Conservation (phyloP, 2,329 filamentous ascomycete genomes). For the Cercospora berteroae region DNA sequence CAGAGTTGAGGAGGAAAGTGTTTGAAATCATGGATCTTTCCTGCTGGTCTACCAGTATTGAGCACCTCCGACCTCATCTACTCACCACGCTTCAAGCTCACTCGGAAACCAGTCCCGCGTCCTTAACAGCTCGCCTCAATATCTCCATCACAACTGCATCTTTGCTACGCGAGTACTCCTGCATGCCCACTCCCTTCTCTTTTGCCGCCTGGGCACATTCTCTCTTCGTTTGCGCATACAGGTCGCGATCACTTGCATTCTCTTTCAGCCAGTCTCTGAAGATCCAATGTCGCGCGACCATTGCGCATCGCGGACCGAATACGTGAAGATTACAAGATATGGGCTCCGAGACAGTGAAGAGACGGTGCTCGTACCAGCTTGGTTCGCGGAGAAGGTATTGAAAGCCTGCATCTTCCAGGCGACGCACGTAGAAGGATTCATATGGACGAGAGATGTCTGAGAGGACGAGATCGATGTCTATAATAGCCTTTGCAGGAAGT, state of each 20-base stretch:
- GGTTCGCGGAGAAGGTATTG: conserved; percentile 50
- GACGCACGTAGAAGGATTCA: conserved; percentile 46
- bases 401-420: conserved; percentile 48
- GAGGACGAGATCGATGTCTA: conserved; percentile 55
- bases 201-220: conserved; percentile 26
- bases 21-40: background rate
- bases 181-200: conserved; percentile 5
- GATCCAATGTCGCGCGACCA: conserved; percentile 46
- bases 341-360: conserved; percentile 42
- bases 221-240: conserved; percentile 46
- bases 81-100: background rate
- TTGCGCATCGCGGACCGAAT: conserved; percentile 46
- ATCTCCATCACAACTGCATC: conserved; percentile 45
- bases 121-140: conserved; percentile 36
- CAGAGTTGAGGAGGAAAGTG: background rate
- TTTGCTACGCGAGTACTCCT: conserved; percentile 46
- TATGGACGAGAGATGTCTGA: conserved; percentile 36
- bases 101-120: background rate
- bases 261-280: conserved; percentile 48
- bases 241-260: conserved; percentile 40
- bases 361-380: conserved; percentile 51
- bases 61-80: background rate
- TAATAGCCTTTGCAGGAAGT: conserved; percentile 53
- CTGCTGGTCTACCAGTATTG: background rate
- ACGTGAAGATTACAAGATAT: conserved; percentile 50